phyloP scores from a whole-genome alignment of 768 basidiomycete genomes.

The Saitozyma podzolica region DNA sequence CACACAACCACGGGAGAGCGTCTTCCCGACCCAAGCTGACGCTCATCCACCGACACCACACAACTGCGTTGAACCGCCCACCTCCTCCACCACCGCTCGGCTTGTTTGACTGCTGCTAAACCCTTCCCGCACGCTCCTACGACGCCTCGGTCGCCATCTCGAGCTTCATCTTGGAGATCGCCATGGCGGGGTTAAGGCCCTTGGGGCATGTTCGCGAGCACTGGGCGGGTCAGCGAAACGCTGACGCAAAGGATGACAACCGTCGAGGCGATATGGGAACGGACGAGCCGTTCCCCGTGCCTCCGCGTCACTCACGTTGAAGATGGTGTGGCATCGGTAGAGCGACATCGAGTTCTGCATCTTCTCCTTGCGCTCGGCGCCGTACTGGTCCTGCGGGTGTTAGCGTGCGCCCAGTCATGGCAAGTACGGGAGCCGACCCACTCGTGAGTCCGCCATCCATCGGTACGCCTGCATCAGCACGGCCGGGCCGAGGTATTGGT shows the following conservation, averaged over 20 bases:
- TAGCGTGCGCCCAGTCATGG: neutral
- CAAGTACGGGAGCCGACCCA: conserved; percentile 53
- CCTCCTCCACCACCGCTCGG: too few species aligned
- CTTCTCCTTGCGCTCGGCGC: conserved; percentile 78
- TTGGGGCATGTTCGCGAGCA: conserved; percentile 71
- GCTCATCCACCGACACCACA: too few species aligned
- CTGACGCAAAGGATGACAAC: neutral
- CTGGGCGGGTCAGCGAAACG: neutral
- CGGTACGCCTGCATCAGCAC: conserved; percentile 95
- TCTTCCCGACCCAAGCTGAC: too few species aligned
- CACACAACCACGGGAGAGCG: too few species aligned
- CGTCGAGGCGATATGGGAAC: conserved; percentile 2
- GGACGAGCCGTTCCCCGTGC: too few species aligned
- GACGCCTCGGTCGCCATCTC: conserved; percentile 56
- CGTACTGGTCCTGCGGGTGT: conserved; percentile 66
- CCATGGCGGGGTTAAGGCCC: conserved; percentile 87
- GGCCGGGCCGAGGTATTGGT: conserved; percentile 95
- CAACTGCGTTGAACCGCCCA: too few species aligned
- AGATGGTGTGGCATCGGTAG: conserved; percentile 98
- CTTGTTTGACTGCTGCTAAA: too few species aligned
- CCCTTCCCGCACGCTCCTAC: too few species aligned
- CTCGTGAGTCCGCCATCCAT: conserved; percentile 96
- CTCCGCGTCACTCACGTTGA: conserved; percentile 67
- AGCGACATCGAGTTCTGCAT: conserved; percentile 94
- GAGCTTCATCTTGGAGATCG: conserved; percentile 91